A percentile compares a stretch with the other conserved stretches of the same genome.
phyloP scores from a whole-genome alignment of 2,329 filamentous ascomycete species.

The Xylariaceae sp. region DNA sequence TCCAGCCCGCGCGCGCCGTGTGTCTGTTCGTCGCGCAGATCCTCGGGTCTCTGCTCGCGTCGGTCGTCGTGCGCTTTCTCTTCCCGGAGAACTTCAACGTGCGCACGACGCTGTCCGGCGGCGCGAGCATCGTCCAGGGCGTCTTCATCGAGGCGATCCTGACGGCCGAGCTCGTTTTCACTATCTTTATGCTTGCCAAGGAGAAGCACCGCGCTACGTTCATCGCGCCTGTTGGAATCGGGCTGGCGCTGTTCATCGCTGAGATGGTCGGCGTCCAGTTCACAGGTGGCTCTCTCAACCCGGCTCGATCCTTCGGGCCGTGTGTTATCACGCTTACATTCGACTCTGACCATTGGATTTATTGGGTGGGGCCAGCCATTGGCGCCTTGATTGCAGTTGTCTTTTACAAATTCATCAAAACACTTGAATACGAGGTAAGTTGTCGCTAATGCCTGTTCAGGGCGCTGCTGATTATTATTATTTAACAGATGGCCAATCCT shows the following conservation, averaged over 20 bases:
- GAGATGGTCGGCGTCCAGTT: conserved; percentile 44
- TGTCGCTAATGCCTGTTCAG: too few relatives aligned
- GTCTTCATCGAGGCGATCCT: conserved; percentile 50
- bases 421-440: conserved; percentile 35
- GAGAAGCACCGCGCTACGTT: conserved; percentile 69
- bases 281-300: conserved; percentile 43
- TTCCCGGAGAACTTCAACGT: conserved; percentile 56
- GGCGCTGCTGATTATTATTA: background rate
- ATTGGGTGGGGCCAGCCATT: conserved; percentile 47
- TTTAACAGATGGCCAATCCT: conserved; percentile 50
- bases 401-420: conserved; percentile 36
- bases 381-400: conserved; percentile 45
- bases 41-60: conserved; percentile 54
- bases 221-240: conserved; percentile 67
- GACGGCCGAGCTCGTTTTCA: conserved; percentile 58
- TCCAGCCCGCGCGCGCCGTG: conserved; percentile 45
- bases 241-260: conserved; percentile 62
- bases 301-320: conserved; percentile 44
- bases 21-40: conserved; percentile 56
- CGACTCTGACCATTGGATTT: conserved; percentile 43
- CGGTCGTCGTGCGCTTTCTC: conserved; percentile 53
- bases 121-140: conserved; percentile 49
- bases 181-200: conserved; percentile 64
- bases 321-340: conserved; percentile 37
- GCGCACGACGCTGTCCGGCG: conserved; percentile 51